phyloP scores from a whole-genome alignment of 345 rosid genomes.

The Pugionium cornutum region DNA sequence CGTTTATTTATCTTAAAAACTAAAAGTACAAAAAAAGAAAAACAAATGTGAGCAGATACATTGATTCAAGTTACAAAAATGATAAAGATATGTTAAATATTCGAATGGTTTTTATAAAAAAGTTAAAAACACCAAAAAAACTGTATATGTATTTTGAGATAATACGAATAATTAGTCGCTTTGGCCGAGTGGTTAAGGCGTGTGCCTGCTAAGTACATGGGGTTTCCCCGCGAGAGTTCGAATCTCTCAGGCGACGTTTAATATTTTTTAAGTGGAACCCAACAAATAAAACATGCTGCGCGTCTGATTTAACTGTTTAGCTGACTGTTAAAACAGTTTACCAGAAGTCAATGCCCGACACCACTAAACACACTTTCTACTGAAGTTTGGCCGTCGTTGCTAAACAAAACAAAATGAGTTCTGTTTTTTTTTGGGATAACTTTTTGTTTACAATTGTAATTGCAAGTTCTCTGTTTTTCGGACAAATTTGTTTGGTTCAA shows the following conservation, averaged over 20 bases:
- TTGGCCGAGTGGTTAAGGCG: conserved; percentile 71
- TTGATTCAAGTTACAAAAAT: too few relatives aligned
- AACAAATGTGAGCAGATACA: too few relatives aligned
- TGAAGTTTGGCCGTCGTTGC: not conserved
- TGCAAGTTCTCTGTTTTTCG: not conserved
- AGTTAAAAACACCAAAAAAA: too few relatives aligned
- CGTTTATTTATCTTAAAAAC: too few relatives aligned
- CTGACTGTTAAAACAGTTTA: too few relatives aligned
- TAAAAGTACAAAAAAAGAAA: too few relatives aligned
- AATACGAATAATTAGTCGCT: conserved; percentile 31
- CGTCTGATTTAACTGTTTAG: conserved; percentile 10
- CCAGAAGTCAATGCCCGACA: not conserved
- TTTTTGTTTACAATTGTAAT: not conserved
- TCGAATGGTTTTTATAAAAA: too few relatives aligned
- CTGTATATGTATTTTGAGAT: too few relatives aligned
- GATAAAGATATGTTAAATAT: too few relatives aligned
- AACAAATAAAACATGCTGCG: not conserved
- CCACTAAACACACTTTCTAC: not conserved
- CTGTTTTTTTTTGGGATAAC: too few relatives aligned
- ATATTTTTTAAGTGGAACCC: not conserved
- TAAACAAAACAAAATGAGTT: too few relatives aligned
- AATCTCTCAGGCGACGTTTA: conserved; percentile 69
- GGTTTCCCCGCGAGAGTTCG: conserved; percentile 72
- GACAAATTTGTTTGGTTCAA: too few relatives aligned
- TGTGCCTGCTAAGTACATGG: conserved; percentile 68